Evolutionary conservation across 495 filamentous ascomycete genomes (phyloP), one percentile per base, ranked within the genome.

Genomic region (Staphylotrichum longicolle): DNA sequence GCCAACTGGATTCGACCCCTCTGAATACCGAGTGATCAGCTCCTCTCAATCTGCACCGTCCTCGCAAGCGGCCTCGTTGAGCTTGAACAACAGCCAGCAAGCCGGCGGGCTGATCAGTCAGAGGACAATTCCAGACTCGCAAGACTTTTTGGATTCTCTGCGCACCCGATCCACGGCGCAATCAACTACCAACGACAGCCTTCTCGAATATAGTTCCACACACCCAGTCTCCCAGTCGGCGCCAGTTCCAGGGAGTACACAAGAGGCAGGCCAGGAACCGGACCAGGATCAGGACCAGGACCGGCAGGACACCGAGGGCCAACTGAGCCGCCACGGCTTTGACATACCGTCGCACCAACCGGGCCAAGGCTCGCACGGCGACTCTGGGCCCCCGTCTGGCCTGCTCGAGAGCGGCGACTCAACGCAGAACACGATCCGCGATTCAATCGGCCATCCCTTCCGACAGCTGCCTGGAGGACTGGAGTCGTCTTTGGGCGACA

Each of bases 51-150:
- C 49, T 20, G 54, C 30, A 11, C 52, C 52, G 12, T 56, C 59
- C 40, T 62, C 58, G 10, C 63, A 64, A 32, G 47, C 20, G 2
- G 44, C 56, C 7, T 48, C 46, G 5, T 20, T 33, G 45, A 35
- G 6, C 20, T 20, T 33, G 4, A 45, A 35, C 10, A 55, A 60
- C 32, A 35, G 10, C 35, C 35, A 41, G 33, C 51, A 41, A 11
- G 4, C 20, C 35, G 11, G 10, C 9, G 44, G 14, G 11, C 27
- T 6, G 2, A 59, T 44, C 51, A 68, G 67, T 54, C 66, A 63
- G 57, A 59, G 57, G 5, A 69, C 68, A 1, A 73, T 75, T 7
- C 69, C 69, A 0, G 72, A 75, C 39, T 75, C 72, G 1, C 72
- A 75, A 52, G 70, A 58, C 11, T 37, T 42, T 5, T 52, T 60